These are phyloP conservation scores for Leccinum olivaceopallidum DNA, from an alignment of 768 basidiomycete species.

Conservation along the genomic window DNA sequence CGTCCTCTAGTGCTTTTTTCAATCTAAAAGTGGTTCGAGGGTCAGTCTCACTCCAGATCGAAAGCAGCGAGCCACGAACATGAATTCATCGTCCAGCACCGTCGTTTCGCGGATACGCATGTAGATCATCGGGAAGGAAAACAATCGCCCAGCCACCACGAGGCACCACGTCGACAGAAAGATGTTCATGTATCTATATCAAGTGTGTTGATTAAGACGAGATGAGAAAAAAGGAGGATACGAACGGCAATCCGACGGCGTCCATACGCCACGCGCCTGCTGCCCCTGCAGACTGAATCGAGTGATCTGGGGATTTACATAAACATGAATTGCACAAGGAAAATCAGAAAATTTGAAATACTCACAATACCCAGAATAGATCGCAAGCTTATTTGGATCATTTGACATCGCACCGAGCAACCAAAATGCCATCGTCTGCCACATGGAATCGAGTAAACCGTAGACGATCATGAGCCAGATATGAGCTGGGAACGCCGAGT, in stretches of 20 bases:
- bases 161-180: conserved; percentile 73
- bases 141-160: conserved; percentile 60
- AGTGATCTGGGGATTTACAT: conserved; percentile 50
- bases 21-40: background rate
- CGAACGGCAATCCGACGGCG: conserved; percentile 62
- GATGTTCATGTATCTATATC: conserved; percentile 58
- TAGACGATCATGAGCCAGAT: conserved; percentile 67
- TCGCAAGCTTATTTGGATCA: conserved; percentile 71
- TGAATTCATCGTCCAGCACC: conserved; percentile 52
- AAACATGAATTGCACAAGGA: too few species aligned
- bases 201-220: background rate
- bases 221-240: conserved; percentile 4
- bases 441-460: conserved; percentile 76
- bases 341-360: conserved; percentile 44
- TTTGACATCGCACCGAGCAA: conserved; percentile 84
- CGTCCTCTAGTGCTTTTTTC: conserved; percentile 5
- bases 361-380: conserved; percentile 79
- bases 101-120: conserved; percentile 61
- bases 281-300: conserved; percentile 73
- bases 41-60: background rate
- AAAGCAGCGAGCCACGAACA: conserved; percentile 40
- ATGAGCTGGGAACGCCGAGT: conserved; percentile 27
- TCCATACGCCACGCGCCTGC: conserved; percentile 74
- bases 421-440: conserved; percentile 81
- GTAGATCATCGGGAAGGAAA: conserved; percentile 72